Evolutionary conservation across 1,284 basidiomycete genomes (phyloP), one percentile per base, ranked within the genome.

Genomic region (Peniophora sp.): DNA sequence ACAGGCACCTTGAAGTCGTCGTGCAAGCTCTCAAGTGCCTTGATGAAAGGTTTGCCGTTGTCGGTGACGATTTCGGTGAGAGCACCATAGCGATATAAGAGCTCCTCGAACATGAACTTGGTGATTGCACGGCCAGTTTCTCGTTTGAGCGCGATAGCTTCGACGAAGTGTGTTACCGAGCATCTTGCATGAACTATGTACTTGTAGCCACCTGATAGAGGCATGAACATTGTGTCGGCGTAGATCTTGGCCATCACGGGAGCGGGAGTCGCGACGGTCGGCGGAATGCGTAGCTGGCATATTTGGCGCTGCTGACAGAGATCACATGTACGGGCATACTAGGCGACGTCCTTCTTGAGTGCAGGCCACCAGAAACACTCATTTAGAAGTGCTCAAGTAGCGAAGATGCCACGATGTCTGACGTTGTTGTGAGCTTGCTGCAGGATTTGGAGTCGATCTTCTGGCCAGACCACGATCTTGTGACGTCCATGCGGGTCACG

Each of bases 1-100:
- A 78, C 66, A 2, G 60, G 43, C 48, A 73, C 76, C 1, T 60
- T 55, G n/a, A n/a, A n/a, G n/a, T n/a, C n/a, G n/a, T n/a, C n/a
- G 6, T 64, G 51, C 0, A 76, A 59, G 15, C 61, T 53, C 0
- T 61, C 56, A 1, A 68, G 24, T 0, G 70, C 74, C 18, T 57
- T 59, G 0, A 73, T 43, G 18, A 72, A 67, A 0, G 65, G 53
- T 0, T 53, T 49, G 0, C 60, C 62, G 27, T 64, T 64, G 48
- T 66, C 62, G 0, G 61, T 55, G n/a, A 60, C 52, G 20, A 65
- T 55, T 45, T 65, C 57, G 0, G 12, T 6, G 8, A 61, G 41
- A 0, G 54, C 47, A 1, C 62, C 60, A 53, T 56, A 62, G 6
- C 58, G 44, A 37, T 58, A 61, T 10, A 63, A 39, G 12, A 63